Evolutionary conservation across 2,329 filamentous ascomycete genomes (phyloP), one percentile per base, ranked within the genome.

Genomic region (Metarhizium robertsii): DNA sequence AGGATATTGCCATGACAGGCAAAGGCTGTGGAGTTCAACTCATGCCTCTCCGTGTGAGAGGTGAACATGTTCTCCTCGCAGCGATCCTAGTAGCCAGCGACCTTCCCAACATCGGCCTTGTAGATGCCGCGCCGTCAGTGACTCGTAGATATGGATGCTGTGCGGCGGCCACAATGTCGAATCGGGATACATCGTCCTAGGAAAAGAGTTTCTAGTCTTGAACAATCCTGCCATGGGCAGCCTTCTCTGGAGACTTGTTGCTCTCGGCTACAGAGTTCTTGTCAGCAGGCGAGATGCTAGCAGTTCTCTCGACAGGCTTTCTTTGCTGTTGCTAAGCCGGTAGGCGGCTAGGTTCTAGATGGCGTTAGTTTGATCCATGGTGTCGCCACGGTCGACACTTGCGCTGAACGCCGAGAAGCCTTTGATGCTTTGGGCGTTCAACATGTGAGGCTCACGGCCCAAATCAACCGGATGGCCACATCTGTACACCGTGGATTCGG

Each of bases 1-100:
- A 96, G 96, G 66, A 96, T 87, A 61, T 94, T 75, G 72, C 89
- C 95, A 73, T 97, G 92, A 32, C 91, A 91, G 4, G 94, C 94
- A 74, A 94, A 99, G 76, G 97, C 97, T 94, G 97, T 97, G 32
- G 92, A 92, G 76, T 97, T 97, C 53, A 97, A 75, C 16, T 85
- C 91, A 58, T 72, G 75, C 50, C 68, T 95, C 70, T 96, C 92
- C 36, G 87, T 75, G 55, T 84, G 78, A 63, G 96, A 85, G 45
- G 77, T 72, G 62, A 81, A 81, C 92, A 97, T 97, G 74, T 96
- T 92, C 60, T 97, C 92, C 67, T 91, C 84, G 77, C 96, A 74
- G 61, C 73, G 72, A 58, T 87, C 83, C 92, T 92, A 96, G 71
- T 97, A 94, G 52, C 94, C 94, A 8, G 91, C 96, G 25, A 84